Percentiles rank a stretch among this genome's conserved stretches.
Conservation (phyloP, 257 asterid species). For the Coffea eugenioides region DNA sequence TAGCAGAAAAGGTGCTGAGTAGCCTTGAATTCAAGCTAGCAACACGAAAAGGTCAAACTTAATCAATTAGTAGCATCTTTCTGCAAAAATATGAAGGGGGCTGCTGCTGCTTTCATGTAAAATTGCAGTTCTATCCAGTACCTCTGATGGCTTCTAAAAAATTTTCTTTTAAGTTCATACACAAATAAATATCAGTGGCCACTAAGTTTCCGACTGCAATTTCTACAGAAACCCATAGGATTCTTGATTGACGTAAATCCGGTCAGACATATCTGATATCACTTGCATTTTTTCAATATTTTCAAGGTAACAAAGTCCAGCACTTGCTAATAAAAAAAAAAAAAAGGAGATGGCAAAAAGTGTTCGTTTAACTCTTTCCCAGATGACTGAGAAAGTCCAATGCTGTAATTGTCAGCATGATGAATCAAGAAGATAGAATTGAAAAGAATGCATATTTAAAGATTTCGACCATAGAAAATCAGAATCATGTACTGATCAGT, state of each 20-base stretch:
- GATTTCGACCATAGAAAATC: background rate
- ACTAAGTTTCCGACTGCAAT: background rate
- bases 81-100: background rate
- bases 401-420: background rate
- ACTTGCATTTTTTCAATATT: background rate
- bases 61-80: background rate
- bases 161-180: background rate
- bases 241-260: background rate
- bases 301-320: background rate
- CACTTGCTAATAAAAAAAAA: background rate
- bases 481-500: conserved; percentile 5
- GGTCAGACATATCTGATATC: background rate
- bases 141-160: background rate
- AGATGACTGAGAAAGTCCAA: conserved; percentile 3
- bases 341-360: conserved; percentile 9
- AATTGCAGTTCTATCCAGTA: background rate
- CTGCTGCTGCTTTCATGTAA: background rate
- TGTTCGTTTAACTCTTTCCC: conserved; percentile 10
- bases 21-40: background rate
- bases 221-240: background rate
- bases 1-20: background rate
- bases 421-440: background rate
- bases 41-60: background rate
- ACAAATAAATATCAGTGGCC: background rate
- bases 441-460: background rate